Conservation (phyloP, 176 grass and related monocot species). For the Paspalum notatum region DNA sequence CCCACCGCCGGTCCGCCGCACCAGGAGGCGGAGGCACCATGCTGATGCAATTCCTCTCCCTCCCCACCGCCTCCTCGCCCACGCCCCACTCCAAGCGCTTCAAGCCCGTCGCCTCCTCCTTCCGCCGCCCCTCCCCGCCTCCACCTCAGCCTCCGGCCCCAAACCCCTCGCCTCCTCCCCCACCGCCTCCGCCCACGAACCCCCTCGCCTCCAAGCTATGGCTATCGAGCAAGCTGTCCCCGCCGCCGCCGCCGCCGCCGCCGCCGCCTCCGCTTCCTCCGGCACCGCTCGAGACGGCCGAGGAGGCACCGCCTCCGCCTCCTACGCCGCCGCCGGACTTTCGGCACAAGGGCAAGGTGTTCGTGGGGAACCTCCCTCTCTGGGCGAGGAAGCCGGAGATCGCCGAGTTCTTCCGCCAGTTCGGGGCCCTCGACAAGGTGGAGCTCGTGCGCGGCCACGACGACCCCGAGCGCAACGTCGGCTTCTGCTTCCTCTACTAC, state of each 20-base stretch:
- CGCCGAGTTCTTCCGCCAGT: conserved; percentile 86
- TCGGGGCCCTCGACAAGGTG: conserved; percentile 80
- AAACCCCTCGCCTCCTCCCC: conserved; percentile 1
- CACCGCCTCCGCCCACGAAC: conserved; percentile 40
- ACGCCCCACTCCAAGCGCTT: conserved; percentile 30
- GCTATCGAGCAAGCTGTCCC: conserved; percentile 85
- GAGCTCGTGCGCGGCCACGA: conserved; percentile 78
- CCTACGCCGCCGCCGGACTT: conserved; percentile 31
- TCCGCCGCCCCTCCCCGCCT: conserved; percentile 45
- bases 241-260: conserved; percentile 28
- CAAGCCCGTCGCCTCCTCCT: conserved; percentile 47
- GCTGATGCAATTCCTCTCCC: conserved; percentile 54
- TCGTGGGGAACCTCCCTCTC: conserved; percentile 82
- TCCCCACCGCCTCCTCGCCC: conserved; percentile 42
- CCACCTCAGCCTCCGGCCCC: conserved; percentile 18
- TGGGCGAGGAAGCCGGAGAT: conserved; percentile 79
- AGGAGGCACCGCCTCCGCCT: background rate
- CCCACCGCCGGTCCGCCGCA: no score
- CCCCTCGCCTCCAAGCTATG: conserved; percentile 86
- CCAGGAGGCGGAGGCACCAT: background rate
- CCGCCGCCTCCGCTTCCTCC: conserved; percentile 12
- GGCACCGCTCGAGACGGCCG: background rate
- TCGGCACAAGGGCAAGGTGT: conserved; percentile 78
- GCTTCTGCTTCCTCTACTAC: conserved; percentile 94
- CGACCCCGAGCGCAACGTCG: conserved; percentile 79